phyloP scores from a whole-genome alignment of 1,284 basidiomycete genomes.

The Cryptococcus sp. region DNA sequence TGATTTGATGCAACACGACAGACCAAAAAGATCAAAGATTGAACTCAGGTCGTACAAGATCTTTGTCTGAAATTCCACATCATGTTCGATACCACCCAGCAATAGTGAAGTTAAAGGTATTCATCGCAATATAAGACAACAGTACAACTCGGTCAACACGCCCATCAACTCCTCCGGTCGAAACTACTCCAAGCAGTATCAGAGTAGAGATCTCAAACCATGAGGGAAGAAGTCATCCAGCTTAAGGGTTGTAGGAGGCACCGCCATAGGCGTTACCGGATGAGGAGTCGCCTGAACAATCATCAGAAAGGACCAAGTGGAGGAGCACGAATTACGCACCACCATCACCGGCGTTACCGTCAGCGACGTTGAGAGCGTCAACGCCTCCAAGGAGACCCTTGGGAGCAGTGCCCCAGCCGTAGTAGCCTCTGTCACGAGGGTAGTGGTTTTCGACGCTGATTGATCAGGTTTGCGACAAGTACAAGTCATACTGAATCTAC shows the following conservation, averaged over 20 bases:
- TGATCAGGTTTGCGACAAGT: neutral
- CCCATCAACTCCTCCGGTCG: too few relatives aligned
- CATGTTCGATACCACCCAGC: too few relatives aligned
- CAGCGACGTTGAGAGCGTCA: slow-evolving; percentile 16
- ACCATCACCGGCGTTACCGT: slow-evolving; percentile 24
- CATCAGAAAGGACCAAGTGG: neutral
- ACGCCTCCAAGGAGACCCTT: slow-evolving; percentile 8
- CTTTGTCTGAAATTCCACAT: too few relatives aligned
- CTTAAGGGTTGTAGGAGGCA: slow-evolving; percentile 6
- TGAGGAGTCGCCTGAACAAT: slow-evolving; percentile 19
- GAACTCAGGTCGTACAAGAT: too few relatives aligned
- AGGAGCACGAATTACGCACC: slow-evolving; percentile 4
- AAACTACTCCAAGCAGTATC: too few relatives aligned
- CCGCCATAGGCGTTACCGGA: slow-evolving; percentile 25
- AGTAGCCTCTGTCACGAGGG: neutral
- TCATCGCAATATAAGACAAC: too few relatives aligned
- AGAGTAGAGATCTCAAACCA: too few relatives aligned
- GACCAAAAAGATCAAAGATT: too few relatives aligned
- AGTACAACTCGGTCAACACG: too few relatives aligned
- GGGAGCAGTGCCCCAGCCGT: slow-evolving; percentile 1
- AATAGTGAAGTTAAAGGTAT: too few relatives aligned
- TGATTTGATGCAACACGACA: too few relatives aligned
- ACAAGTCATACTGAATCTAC: neutral
- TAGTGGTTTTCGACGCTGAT: slow-evolving; percentile 4
- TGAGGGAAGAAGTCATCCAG: neutral